Base-by-base conservation (phyloP, 179 eudicot genomes). In the Gypsophila paniculata region DNA sequence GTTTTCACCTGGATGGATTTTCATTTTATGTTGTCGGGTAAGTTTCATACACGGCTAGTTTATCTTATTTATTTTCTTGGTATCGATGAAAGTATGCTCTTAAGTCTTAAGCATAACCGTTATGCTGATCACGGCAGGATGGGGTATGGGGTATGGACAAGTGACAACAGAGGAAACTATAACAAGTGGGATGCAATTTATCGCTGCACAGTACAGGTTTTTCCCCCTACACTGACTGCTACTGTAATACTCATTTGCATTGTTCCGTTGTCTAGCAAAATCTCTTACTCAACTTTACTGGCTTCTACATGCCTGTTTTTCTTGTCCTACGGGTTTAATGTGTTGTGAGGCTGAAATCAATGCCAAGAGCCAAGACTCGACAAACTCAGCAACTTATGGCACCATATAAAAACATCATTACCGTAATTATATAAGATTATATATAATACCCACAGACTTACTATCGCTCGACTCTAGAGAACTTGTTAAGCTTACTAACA, bases 11-110 rank as follows among this genome's bases (percentile, higher is more conserved):
- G 81, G 90, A 87, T 19, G 97, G 99, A 38, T 90, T 82, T 79
- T 83, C 93, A 0, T 88, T 95, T 70, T 90, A 88, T 76, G 99
- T 95, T 38, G 97, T 95, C 69, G 99, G 97, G 97, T 95, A 91
- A 44, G 76, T 14, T 61, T 68, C 61, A 23, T 13, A 5, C 25
- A 22, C 61, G 26, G 21, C 32, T 63, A 9, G 12, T 39, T 63
- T 25, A 0, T 60, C 0, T 0, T 17, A n/a, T 38, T 6, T 8
- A 8, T 42, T 65, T 34, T 25, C 11, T n/a, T 68, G 2, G 49
- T n/a, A 11, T 63, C 36, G 32, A 72, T 23, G 2, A 9, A 5
- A 49, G 11, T 72, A 10, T 44, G 23, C 36, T 38, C 25, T 49
- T 38, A 65, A 19, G 21, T n/a, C n/a, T n/a, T n/a, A n/a, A n/a